Conservation (phyloP, 306 rosid genomes). For the Abrus precatorius region DNA sequence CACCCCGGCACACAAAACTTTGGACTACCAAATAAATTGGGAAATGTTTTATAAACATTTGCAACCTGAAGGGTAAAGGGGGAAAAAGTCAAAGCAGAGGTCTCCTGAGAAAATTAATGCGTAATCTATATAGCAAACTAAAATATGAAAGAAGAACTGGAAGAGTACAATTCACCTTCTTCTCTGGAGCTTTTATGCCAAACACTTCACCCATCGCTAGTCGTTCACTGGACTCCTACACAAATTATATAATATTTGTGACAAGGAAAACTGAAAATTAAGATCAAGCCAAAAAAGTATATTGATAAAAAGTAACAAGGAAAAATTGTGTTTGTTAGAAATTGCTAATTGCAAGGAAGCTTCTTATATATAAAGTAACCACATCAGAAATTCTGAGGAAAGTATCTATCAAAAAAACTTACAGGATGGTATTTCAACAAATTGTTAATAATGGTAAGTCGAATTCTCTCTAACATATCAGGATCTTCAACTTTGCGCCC, state of each 20-base stretch:
- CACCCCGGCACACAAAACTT: slow-evolving; percentile 10
- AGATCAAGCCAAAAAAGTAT: slow-evolving; percentile 32
- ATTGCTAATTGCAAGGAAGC: slow-evolving; percentile 24
- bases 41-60: slow-evolving; percentile 1
- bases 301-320: slow-evolving; percentile 7
- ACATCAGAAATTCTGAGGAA: slow-evolving; percentile 32
- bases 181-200: slow-evolving; percentile 90
- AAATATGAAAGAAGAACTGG: slow-evolving; percentile 33
- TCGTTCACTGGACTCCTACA: slow-evolving; percentile 85
- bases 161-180: slow-evolving; percentile 70
- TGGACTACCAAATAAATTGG: slow-evolving; percentile 4
- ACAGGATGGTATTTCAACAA: slow-evolving; percentile 96
- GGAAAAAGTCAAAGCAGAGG: neutral
- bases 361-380: slow-evolving; percentile 33
- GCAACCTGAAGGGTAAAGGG: neutral
- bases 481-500: slow-evolving; percentile 99
- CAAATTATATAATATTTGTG: slow-evolving; percentile 42
- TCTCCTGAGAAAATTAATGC: neutral
- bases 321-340: slow-evolving; percentile 14
- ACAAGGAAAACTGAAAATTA: slow-evolving; percentile 32
- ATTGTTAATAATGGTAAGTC: slow-evolving; percentile 92
- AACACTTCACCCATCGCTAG: slow-evolving; percentile 98
- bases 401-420: slow-evolving; percentile 52
- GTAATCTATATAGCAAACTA: slow-evolving; percentile 3
- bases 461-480: slow-evolving; percentile 90